phyloP scores from a whole-genome alignment of 106 monocot species.

The Dendrobium catenatum region DNA sequence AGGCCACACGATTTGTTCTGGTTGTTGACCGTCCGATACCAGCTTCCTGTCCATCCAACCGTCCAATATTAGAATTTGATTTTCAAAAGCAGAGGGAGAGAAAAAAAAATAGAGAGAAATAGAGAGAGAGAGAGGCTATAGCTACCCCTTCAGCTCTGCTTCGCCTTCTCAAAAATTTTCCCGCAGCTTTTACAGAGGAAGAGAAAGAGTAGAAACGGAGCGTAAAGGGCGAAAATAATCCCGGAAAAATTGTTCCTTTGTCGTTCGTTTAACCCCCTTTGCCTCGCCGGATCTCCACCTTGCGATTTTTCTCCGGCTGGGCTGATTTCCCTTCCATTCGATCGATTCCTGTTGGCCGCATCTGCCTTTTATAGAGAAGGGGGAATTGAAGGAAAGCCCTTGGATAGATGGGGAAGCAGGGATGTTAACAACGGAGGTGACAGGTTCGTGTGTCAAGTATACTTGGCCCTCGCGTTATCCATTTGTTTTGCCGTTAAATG shows the following conservation, averaged over 20 bases:
- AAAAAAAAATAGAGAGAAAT: slow-evolving; percentile 14
- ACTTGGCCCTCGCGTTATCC: not conserved
- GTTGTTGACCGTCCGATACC: slow-evolving; percentile 15
- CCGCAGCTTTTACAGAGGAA: not conserved
- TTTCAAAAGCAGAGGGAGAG: slow-evolving; percentile 36
- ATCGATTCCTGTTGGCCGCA: not conserved
- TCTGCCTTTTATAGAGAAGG: not conserved
- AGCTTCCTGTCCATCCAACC: not conserved
- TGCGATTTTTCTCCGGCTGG: slow-evolving; percentile 5
- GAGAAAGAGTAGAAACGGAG: slow-evolving; percentile 1
- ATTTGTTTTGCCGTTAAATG: slow-evolving; percentile 8
- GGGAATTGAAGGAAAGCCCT: not conserved
- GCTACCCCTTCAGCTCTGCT: slow-evolving; percentile 3
- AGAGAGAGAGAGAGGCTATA: slow-evolving; percentile 1
- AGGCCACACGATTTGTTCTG: slow-evolving; percentile 15
- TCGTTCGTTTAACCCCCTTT: not conserved
- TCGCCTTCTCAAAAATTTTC: slow-evolving; percentile 3
- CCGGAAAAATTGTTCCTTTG: not conserved
- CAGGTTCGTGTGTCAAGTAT: not conserved
- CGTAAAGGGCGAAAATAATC: not conserved
- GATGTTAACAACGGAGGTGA: not conserved
- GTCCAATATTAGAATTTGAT: slow-evolving; percentile 47
- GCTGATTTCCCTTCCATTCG: not conserved
- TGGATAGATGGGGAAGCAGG: not conserved
- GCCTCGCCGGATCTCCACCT: not conserved